Percentiles rank a stretch among this genome's conserved stretches.
phyloP scores from a whole-genome alignment of 2,329 filamentous ascomycete genomes.

The Curvularia eragrostidis region DNA sequence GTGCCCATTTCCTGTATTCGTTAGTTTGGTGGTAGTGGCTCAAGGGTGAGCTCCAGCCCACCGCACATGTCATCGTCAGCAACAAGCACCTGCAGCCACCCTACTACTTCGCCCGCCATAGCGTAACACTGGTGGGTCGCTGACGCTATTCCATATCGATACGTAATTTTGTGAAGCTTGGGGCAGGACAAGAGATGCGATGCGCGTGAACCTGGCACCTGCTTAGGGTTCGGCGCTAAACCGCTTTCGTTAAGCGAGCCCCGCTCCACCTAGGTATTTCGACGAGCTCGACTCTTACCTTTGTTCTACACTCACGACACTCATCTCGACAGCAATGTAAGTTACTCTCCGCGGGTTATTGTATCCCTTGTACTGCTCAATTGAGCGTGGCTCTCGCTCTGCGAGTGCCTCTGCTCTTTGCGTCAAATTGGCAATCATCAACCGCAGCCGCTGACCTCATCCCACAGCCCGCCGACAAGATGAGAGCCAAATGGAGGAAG shows the following conservation, averaged over 20 bases:
- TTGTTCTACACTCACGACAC: constrained; percentile 51
- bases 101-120: constrained; percentile 39
- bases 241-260: constrained; percentile 28
- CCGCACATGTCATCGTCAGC: constrained; percentile 24
- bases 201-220: constrained; percentile 18
- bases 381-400: constrained; percentile 27
- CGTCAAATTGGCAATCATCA: constrained; percentile 18
- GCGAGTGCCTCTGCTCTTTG: constrained; percentile 12
- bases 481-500: constrained; percentile 99
- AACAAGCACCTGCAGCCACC: constrained; percentile 35
- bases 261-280: constrained; percentile 31
- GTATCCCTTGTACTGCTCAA: constrained; percentile 26
- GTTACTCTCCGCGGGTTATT: constrained; percentile 25
- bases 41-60: constrained; percentile 16
- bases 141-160: neutral
- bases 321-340: constrained; percentile 54
- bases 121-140: constrained; percentile 1
- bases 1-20: constrained; percentile 30
- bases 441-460: constrained; percentile 38
- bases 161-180: constrained; percentile 4
- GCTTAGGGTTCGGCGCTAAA: constrained; percentile 8
- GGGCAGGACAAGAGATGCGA: constrained; percentile 18
- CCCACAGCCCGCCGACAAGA: constrained; percentile 57
- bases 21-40: constrained; percentile 25
- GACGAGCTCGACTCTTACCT: constrained; percentile 32